These are phyloP conservation scores for Triticum urartu DNA, from an alignment of 176 grass and related monocot species.

Conservation along the genomic window DNA sequence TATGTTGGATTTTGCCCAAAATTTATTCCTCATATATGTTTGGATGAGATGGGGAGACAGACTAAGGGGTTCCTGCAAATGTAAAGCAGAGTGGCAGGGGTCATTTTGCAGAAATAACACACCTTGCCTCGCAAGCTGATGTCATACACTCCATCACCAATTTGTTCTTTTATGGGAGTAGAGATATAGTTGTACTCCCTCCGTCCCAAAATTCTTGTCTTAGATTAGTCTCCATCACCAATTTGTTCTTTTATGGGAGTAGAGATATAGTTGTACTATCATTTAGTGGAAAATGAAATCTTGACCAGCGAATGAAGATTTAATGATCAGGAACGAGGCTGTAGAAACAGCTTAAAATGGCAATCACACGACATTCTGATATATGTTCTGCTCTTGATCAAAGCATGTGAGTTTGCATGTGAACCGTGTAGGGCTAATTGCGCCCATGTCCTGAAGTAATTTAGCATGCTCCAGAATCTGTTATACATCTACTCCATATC, in stretches of 20 bases:
- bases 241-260: no score
- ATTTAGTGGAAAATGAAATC: neutral
- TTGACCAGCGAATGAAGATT: neutral
- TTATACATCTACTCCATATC: neutral
- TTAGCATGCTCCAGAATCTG: neutral
- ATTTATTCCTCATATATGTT: no score
- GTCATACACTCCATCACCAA: neutral
- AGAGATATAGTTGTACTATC: neutral
- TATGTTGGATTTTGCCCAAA: no score
- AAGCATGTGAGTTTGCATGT: neutral
- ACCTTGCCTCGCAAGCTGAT: no score
- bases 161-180: no score
- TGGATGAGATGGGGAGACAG: no score
- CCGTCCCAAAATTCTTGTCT: no score
- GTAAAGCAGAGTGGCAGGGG: no score
- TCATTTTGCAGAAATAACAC: no score
- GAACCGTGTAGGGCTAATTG: conserved; percentile 8
- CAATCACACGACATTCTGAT: neutral
- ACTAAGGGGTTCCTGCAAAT: no score
- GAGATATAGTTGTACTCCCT: no score
- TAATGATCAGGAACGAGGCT: neutral
- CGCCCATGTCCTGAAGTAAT: neutral
- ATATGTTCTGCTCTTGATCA: neutral
- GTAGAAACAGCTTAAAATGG: neutral
- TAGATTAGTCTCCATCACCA: no score